Evolutionary conservation across 2,329 filamentous ascomycete species (phyloP), one percentile per base, ranked within the genome.

Genomic region (Apiospora saccharicola): DNA sequence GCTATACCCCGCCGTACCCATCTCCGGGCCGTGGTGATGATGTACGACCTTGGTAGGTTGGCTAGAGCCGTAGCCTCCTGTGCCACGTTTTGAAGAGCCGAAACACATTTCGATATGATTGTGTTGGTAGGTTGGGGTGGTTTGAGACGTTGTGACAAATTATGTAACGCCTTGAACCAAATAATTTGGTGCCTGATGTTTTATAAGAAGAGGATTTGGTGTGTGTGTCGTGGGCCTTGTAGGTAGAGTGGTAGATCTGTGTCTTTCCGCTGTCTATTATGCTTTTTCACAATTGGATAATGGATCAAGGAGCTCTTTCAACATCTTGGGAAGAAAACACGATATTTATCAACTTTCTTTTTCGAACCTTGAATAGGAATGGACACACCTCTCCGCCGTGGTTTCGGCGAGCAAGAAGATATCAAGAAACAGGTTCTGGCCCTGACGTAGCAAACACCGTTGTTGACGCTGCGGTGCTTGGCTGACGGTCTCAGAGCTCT

Each of bases 41-140:
- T 57, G 51, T 5, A 57, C 51, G 26, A 57, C 51, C 51, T 57
- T 57, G 34, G 51, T 57, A 34, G 51, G 51, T 34, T 57, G 51
- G 3, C 30, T 30, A 14, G 51, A 57, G 51, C 51, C 51, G 6
- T 57, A 57, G 26, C 51, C 51, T 16, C 51, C 51, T 19, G 26
- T 19, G 3, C 14, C 14, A 7, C 51, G 51, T 34, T 57, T 57
- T 34, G 51, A 57, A 3, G 51, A 57, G 8, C 51, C 51, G 26
- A 57, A 57, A 16, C 51, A 57, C 51, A 57, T 57, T 34, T 41
- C 7, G 37, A 16, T 57, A 26, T 0, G 51, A 8, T 10, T 26
- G n/a, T 26, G 8, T 26, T 26, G 10, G n/a, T 51, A 13, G 4
- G 12, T 26, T 26, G 49, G 10, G 24, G n/a, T 26, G 24, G 13